phyloP scores from a whole-genome alignment of 495 filamentous ascomycete species.

The Trichoderma reesei region DNA sequence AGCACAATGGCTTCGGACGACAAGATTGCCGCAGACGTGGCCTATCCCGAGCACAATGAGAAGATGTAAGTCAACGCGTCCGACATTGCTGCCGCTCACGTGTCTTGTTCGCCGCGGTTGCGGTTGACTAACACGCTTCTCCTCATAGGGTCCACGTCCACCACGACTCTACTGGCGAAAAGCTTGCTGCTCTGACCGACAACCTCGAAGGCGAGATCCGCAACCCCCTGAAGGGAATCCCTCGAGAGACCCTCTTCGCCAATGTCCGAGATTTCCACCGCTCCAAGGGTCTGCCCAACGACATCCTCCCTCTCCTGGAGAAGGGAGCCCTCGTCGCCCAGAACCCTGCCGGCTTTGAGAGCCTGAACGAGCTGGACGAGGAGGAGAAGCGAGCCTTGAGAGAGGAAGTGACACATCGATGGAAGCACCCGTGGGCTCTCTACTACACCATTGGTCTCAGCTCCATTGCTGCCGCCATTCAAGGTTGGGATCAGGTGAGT shows the following conservation, averaged over 20 bases:
- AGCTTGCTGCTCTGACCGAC: background rate
- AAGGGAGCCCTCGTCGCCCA: background rate
- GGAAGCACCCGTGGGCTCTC: constrained; percentile 1
- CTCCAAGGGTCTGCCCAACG: background rate
- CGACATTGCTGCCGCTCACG: background rate
- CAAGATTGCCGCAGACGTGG: background rate
- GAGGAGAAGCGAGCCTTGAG: background rate
- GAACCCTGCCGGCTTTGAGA: constrained; percentile 2
- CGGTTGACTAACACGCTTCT: background rate
- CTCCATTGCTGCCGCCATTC: constrained; percentile 4
- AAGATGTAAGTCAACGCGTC: background rate
- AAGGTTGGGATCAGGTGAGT: constrained; percentile 2
- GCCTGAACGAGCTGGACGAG: background rate
- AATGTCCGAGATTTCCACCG: background rate
- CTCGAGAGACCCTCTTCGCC: background rate
- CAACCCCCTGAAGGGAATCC: background rate
- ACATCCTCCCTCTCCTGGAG: background rate
- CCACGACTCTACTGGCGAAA: background rate
- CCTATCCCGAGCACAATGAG: background rate
- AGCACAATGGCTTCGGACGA: background rate
- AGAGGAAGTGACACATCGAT: constrained; percentile 1
- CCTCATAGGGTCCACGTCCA: background rate
- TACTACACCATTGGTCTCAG: background rate
- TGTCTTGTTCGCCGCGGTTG: background rate
- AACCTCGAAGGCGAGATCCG: constrained; percentile 6